Percentiles rank a stretch among this genome's conserved stretches.
These are phyloP conservation scores for Perilla frutescens DNA, from an alignment of 257 asterid species.

Conservation along the genomic window DNA sequence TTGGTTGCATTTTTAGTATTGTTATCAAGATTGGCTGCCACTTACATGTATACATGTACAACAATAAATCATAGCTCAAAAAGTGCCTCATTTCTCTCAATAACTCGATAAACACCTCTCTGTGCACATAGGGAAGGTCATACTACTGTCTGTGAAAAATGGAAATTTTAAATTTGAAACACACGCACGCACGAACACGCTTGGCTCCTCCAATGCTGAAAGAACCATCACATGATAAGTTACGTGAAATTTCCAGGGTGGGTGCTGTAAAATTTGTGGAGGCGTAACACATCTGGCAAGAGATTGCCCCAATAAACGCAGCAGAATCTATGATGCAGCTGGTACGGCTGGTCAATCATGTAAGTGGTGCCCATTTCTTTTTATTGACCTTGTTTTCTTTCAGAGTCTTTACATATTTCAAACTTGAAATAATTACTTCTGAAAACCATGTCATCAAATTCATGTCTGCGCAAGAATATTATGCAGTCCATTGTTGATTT, in stretches of 20 bases:
- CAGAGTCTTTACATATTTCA: no score
- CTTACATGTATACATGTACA: no score
- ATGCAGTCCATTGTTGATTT: no score
- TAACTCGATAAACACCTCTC: neutral
- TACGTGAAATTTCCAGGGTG: constrained; percentile 61
- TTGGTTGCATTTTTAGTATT: neutral
- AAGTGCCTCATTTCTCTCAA: neutral
- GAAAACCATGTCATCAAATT: neutral
- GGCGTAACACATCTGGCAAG: constrained; percentile 89
- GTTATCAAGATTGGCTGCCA: no score
- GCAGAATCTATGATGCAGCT: constrained; percentile 37
- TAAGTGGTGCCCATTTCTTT: constrained; percentile 44
- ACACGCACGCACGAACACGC: neutral
- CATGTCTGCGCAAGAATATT: no score
- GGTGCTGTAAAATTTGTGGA: constrained; percentile 89
- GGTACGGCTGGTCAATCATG: constrained; percentile 48
- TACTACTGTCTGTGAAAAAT: neutral
- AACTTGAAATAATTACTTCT: neutral
- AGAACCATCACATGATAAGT: neutral
- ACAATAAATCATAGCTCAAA: no score
- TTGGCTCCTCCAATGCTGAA: no score
- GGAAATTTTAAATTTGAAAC: no score
- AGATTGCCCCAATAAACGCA: constrained; percentile 82
- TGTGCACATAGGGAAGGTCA: constrained; percentile 1
- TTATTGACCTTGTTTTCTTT: no score